These are phyloP conservation scores for Iris macrosiphon DNA, from an alignment of 106 monocot species.

Conservation along the genomic window DNA sequence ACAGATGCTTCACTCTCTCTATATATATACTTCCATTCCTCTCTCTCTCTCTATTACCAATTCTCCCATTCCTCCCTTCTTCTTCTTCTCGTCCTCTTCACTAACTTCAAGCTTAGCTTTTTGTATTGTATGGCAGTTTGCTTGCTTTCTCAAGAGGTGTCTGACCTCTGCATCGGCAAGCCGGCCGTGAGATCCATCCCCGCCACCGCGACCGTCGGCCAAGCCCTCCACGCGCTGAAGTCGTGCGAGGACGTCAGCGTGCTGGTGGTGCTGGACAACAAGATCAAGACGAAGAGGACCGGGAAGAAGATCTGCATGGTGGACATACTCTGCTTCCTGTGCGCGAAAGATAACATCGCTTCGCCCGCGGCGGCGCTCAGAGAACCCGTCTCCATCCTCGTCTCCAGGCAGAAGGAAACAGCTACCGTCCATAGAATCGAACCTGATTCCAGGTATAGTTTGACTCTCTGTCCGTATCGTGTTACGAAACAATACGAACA, in stretches of 20 bases:
- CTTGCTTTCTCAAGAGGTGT: conserved; percentile 43
- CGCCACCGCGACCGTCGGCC: conserved; percentile 46
- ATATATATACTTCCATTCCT: not conserved
- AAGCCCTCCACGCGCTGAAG: conserved; percentile 53
- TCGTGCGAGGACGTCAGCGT: conserved; percentile 33
- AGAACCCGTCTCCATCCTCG: conserved; percentile 38
- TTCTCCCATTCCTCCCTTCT: too few species aligned
- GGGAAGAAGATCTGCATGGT: conserved; percentile 55
- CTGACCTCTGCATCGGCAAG: conserved; percentile 96
- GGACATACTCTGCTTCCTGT: conserved; percentile 73
- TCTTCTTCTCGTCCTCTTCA: too few species aligned
- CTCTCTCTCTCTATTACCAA: not conserved
- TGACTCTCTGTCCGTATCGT: not conserved
- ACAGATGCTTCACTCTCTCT: not conserved
- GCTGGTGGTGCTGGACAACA: conserved; percentile 27
- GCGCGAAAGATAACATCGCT: conserved; percentile 26
- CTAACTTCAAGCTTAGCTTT: too few species aligned
- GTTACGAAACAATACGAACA: too few species aligned
- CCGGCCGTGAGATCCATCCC: conserved; percentile 58
- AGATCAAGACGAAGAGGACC: not conserved
- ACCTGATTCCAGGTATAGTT: conserved; percentile 54
- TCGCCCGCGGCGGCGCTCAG: conserved; percentile 34
- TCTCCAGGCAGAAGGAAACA: conserved; percentile 5
- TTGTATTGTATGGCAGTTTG: conserved; percentile 79
- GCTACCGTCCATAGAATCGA: conserved; percentile 32